Evolutionary conservation across 2,329 filamentous ascomycete species (phyloP), one percentile per base, ranked within the genome.

Genomic region (Pseudophaeomoniella oleicola): DNA sequence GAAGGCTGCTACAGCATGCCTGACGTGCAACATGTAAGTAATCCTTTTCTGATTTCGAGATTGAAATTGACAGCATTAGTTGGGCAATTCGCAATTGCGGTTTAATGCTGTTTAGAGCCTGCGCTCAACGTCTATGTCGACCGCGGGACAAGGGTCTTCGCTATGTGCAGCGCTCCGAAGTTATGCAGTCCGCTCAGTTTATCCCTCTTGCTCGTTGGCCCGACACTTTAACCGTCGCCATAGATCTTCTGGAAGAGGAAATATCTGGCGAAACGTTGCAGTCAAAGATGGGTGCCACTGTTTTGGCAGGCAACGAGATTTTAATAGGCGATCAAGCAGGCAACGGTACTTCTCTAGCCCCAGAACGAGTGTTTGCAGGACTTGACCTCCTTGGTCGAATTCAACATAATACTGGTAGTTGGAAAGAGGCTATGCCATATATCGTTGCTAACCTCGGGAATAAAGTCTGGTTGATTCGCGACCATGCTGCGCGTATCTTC

Each of bases 41-140:
- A n/a, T n/a, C n/a, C n/a, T n/a, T n/a, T n/a, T n/a, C n/a, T n/a
- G n/a, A n/a, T n/a, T n/a, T n/a, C n/a, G n/a, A n/a, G n/a, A n/a
- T n/a, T n/a, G n/a, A n/a, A n/a, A n/a, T n/a, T n/a, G n/a, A n/a
- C n/a, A n/a, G n/a, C n/a, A n/a, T n/a, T n/a, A n/a, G n/a, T 15
- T 98, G 90, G 90, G 84, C 87, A 0, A 86, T 98, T 39, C 78
- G 87, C 1, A 98, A 98, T 54, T 94, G 86, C 46, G 86, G 86
- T 2, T 61, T 96, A 19, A 81, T 96, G 60, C 72, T 98, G 4
- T 77, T 96, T 44, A 76, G 88, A 37, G 84, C 85, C 42, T 66
- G 94, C 4, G 43, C 47, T 19, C 43, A 42, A 32, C 42, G 46
- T 11, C 39, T 27, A 9, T 27, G 22, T 27, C 22, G 22, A n/a